Percentiles rank a stretch among this genome's conserved stretches.
Conservation (phyloP, 805 yeast genomes). For the Candida cerambycidarum region DNA sequence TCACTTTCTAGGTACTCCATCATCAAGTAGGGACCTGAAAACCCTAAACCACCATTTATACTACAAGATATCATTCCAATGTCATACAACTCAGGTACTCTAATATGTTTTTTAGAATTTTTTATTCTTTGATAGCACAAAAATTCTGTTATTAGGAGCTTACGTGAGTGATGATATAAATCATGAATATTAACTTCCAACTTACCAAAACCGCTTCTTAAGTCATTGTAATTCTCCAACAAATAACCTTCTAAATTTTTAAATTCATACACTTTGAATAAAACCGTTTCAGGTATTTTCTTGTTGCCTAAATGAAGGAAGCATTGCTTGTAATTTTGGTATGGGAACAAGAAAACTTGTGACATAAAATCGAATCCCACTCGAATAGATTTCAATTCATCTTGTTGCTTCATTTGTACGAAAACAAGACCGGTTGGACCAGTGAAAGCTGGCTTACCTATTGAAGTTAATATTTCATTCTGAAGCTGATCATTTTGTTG, state of each 20-base stretch:
- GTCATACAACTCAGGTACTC: not conserved
- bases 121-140: not conserved
- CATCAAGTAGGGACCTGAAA: not conserved
- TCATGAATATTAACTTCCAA: not conserved
- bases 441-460: too few species aligned
- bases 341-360: not conserved
- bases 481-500: not conserved
- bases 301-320: not conserved
- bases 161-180: not conserved
- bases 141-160: not conserved
- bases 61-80: not conserved
- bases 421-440: not conserved
- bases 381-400: not conserved
- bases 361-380: not conserved
- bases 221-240: not conserved
- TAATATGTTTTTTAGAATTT: not conserved
- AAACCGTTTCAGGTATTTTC: not conserved
- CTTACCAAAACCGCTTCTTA: not conserved
- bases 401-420: not conserved
- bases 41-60: not conserved
- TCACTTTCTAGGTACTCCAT: not conserved
- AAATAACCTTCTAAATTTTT: not conserved
- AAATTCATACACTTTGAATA: not conserved
- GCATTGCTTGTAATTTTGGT: not conserved
- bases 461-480: too few species aligned